These are phyloP conservation scores for Penicillium verhagenii DNA, from an alignment of 495 filamentous ascomycete species.

Conservation along the genomic window DNA sequence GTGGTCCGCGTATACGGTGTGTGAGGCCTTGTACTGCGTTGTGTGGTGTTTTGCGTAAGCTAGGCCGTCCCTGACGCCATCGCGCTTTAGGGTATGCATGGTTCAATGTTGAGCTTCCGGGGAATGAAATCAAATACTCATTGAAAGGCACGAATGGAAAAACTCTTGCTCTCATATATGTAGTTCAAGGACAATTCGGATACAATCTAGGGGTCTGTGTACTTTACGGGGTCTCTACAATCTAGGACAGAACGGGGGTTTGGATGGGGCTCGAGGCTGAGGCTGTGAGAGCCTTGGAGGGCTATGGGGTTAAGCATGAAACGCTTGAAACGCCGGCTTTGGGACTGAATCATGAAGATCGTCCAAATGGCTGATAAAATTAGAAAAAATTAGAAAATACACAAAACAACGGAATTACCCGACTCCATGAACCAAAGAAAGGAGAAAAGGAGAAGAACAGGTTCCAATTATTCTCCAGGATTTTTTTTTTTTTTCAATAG, in stretches of 20 bases:
- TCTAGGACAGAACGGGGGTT: not conserved
- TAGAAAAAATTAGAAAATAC: too few relatives aligned
- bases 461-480: too few relatives aligned
- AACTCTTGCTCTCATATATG: not conserved
- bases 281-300: too few relatives aligned
- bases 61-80: not conserved
- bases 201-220: not conserved
- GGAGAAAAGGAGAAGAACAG: not conserved
- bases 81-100: not conserved
- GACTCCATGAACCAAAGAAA: not conserved
- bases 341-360: not conserved
- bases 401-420: not conserved
- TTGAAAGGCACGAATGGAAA: not conserved
- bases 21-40: too few relatives aligned
- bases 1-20: not conserved
- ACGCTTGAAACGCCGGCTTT: slow-evolving; percentile 1
- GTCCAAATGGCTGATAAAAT: not conserved
- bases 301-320: slow-evolving; percentile 2
- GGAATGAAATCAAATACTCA: not conserved
- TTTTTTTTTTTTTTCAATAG: too few relatives aligned
- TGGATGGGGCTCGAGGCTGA: not conserved
- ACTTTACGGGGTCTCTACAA: not conserved
- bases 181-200: not conserved
- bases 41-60: slow-evolving; percentile 1
- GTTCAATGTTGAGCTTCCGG: not conserved